Base-by-base conservation (phyloP, 163 green algal genomes). In the Chlorella variabilis region DNA sequence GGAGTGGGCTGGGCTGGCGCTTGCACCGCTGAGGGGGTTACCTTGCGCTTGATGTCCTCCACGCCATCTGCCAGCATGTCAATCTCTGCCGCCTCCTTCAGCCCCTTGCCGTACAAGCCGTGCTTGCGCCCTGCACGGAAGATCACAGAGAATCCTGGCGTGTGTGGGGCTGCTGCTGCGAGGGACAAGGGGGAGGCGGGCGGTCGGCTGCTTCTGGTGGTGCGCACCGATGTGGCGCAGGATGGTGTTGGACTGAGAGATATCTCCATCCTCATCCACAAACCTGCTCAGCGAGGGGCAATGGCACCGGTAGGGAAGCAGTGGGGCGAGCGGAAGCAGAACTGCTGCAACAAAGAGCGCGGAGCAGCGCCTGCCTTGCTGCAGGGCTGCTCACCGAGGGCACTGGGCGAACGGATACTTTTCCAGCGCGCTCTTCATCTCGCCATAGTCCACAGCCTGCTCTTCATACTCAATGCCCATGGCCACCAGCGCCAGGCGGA, bases 181-280 rank as follows among this genome's bases (percentile, higher is more conserved):
- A 54, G 45, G 11, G 11, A 54, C 45, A 15, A 54, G 45, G 45
- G 15, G 45, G 45, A 15, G 45, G 11, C 45, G 11, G 45, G 45
- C 45, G 15, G 15, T 8, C 59, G 17, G 59, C 59, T 67, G 54
- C 54, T 15, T 15, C 25, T 62, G 23, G 9, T 62, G 54, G 4
- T 13, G 29, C 34, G 62, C 23, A 38, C 85, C 85, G 5, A 87
- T 18, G 59, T 87, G 82, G 13, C 82, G 71, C 49, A 92, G 71
- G 45, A 93, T 93, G 6, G 89, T 56, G 70, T 93, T 91, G 56
- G n/a, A 75, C 82, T 93, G 89, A 23, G 31, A 58, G 9, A 93
- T 80, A 70, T 63, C 34, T 2, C 49, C 38, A 36, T 73, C 58
- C 4, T 56, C 58, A 15, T 71, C 54, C 51, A 73, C 78, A 63